A percentile compares a stretch with the other conserved stretches of the same genome.
These are phyloP conservation scores for Tricharina praecox DNA, from an alignment of 495 filamentous ascomycete genomes.

Conservation along the genomic window DNA sequence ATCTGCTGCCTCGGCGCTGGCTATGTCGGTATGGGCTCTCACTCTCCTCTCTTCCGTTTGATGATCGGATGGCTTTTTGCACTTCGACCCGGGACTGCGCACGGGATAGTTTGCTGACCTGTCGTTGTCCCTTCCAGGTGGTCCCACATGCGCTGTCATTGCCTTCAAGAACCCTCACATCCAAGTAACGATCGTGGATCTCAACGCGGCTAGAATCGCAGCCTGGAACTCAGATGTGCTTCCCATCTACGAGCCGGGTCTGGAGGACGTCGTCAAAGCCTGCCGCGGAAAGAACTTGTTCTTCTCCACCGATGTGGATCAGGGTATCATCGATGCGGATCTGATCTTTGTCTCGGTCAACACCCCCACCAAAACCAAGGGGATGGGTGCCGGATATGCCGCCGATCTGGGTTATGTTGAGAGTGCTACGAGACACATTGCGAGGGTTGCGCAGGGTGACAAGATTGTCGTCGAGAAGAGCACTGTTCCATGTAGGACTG, in stretches of 20 bases:
- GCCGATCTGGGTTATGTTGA: slow-evolving; percentile 62
- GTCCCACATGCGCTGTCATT: slow-evolving; percentile 59
- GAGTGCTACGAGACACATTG: slow-evolving; percentile 48
- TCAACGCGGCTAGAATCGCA: slow-evolving; percentile 44
- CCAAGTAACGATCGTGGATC: slow-evolving; percentile 53
- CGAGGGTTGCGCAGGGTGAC: slow-evolving; percentile 43
- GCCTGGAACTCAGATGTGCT: slow-evolving; percentile 57
- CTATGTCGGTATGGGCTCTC: slow-evolving; percentile 47
- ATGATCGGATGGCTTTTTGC: too few relatives aligned
- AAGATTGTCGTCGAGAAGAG: slow-evolving; percentile 72
- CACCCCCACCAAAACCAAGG: slow-evolving; percentile 60
- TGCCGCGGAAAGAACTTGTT: slow-evolving; percentile 44
- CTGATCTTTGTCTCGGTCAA: slow-evolving; percentile 66
- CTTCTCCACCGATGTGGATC: slow-evolving; percentile 50
- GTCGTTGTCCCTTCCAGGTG: too few relatives aligned
- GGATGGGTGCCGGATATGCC: slow-evolving; percentile 52
- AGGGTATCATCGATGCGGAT: slow-evolving; percentile 48
- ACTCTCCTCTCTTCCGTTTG: slow-evolving; percentile 6
- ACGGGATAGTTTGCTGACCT: too few relatives aligned
- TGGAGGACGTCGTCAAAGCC: slow-evolving; percentile 43
- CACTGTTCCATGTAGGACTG: slow-evolving; percentile 66
- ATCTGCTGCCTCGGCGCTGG: slow-evolving; percentile 49
- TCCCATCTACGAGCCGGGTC: slow-evolving; percentile 61
- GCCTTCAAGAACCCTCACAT: slow-evolving; percentile 54
- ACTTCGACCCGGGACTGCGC: too few relatives aligned